A percentile compares a stretch with the other conserved stretches of the same genome.
These are phyloP conservation scores for Saccharomycodes ludwigii DNA, from an alignment of 805 yeast species.

Conservation along the genomic window DNA sequence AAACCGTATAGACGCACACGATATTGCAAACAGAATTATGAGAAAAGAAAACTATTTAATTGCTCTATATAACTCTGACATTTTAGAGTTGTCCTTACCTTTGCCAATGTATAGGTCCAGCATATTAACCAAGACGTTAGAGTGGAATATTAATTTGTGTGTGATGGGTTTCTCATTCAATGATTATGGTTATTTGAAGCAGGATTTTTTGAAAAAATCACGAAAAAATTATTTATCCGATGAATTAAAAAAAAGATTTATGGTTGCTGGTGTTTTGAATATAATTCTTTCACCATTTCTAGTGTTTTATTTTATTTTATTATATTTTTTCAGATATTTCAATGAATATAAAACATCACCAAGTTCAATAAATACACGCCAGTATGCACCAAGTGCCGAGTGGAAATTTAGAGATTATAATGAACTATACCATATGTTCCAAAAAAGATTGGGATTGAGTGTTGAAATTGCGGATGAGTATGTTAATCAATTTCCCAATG, in stretches of 20 bases:
- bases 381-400: constrained; percentile 86
- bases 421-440: constrained; percentile 82
- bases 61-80: constrained; percentile 70
- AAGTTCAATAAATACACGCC: constrained; percentile 66
- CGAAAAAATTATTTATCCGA: constrained; percentile 54
- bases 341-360: constrained; percentile 89
- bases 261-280: constrained; percentile 78
- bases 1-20: constrained; percentile 77
- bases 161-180: constrained; percentile 79
- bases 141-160: constrained; percentile 88
- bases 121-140: constrained; percentile 71
- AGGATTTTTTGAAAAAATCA: constrained; percentile 54
- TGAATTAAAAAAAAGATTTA: constrained; percentile 68
- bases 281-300: constrained; percentile 76
- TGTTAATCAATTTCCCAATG: constrained; percentile 86
- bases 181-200: constrained; percentile 69
- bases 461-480: constrained; percentile 71
- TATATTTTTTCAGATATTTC: constrained; percentile 82
- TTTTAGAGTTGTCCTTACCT: constrained; percentile 55
- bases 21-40: constrained; percentile 92
- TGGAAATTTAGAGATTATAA: constrained; percentile 94
- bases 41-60: constrained; percentile 88
- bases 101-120: constrained; percentile 31
- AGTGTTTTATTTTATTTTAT: constrained; percentile 66
- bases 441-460: constrained; percentile 64